Base-by-base conservation (phyloP, 192 early-diverging fungal species). In the Entomortierella lignicola region DNA sequence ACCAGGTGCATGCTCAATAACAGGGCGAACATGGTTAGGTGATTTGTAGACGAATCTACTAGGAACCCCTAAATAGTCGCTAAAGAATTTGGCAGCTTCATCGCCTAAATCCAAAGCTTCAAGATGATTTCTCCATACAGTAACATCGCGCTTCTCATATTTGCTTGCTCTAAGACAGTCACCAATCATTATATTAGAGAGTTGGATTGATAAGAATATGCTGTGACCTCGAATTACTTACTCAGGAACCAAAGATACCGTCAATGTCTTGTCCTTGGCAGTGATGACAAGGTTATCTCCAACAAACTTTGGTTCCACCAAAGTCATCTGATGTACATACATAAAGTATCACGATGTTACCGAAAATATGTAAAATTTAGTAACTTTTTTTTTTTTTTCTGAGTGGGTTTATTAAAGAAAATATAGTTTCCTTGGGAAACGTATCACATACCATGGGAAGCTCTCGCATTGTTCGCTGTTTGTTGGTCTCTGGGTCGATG, bases 61-160 rank as follows among this genome's bases (percentile, higher is more conserved):
- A 18, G 69, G 63, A 12, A 69, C 51, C 17, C 81, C 85, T 11
- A 92, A 67, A 63, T 72, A 89, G 3, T 80, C 60, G 0, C 69
- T 81, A 8, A 92, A 57, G 90, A 93, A 92, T 29, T 69, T 68
- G 0, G 89, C 83, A 30, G 84, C 89, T 54, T 81, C 81, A 8
- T 92, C 88, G 13, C 93, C 92, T 59, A 93, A 70, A 66, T 92
- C 90, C n/a, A 81, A 75, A 1, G 83, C 89, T 27, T 65, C 69
- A 5, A 92, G 61, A 7, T 30, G 23, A 23, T 81, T 63, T 47
- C 60, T 66, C 83, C 84, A 88, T 5, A 90, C 58, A 20, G 21
- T 62, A 23, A 83, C 85, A 21, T 55, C 29, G 8, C 57, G 66
- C 30, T 65, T 62, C 20, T 66, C 52, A 50, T 72, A 55, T 29